A percentile compares a stretch with the other conserved stretches of the same genome.
Evolutionary conservation across 179 eudicot species (phyloP).

Genomic region (Spergularia azorica): DNA sequence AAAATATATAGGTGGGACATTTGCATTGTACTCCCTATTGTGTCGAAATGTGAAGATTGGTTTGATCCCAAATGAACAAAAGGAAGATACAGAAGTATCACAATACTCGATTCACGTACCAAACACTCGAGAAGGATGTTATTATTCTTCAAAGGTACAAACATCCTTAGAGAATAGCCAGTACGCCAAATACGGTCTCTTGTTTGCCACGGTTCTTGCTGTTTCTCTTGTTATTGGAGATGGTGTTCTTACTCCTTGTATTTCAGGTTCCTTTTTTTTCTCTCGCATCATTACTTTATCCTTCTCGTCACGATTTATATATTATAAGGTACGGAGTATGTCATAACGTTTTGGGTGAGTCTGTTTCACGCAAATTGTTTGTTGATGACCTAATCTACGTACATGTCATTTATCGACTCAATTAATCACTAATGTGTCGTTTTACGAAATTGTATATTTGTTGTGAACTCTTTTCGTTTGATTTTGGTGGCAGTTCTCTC

Average conservation of each 20-base stretch:
- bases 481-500: conserved; percentile 16
- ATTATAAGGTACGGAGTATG: too few species aligned
- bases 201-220: conserved; percentile 26
- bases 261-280: conserved; percentile 21
- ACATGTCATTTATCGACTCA: too few species aligned
- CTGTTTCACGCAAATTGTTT: too few species aligned
- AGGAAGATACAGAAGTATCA: conserved; percentile 21
- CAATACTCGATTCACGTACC: conserved; percentile 10
- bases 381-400: too few species aligned
- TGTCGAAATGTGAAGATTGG: conserved; percentile 34
- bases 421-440: too few species aligned
- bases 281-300: too few species aligned
- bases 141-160: conserved; percentile 2
- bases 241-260: conserved; percentile 33
- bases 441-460: too few species aligned
- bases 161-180: conserved; percentile 12
- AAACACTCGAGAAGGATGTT: neutral
- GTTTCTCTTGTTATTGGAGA: conserved; percentile 32
- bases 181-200: conserved; percentile 11
- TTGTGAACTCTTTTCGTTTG: too few species aligned
- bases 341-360: too few species aligned
- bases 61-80: conserved; percentile 25
- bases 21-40: conserved; percentile 60
- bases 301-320: too few species aligned
- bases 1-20: conserved; percentile 61